Evolutionary conservation across 495 filamentous ascomycete genomes (phyloP).

Genomic region (Penicillium waksmanii): DNA sequence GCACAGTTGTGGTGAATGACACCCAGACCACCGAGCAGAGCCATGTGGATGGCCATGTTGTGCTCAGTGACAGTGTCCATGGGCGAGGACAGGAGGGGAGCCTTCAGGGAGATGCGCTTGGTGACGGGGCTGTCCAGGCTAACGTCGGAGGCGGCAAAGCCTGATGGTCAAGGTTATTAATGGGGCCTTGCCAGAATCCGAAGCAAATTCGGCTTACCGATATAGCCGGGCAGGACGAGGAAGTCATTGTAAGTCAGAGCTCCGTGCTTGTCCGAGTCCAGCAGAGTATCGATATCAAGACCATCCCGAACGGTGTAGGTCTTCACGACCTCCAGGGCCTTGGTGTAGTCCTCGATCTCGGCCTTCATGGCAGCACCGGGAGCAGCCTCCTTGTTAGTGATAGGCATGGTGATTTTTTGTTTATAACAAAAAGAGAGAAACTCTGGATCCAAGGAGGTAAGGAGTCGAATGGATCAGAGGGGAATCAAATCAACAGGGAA

Average conservation of each 20-base stretch:
- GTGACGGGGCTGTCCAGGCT: constrained; percentile 88
- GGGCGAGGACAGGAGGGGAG: constrained; percentile 91
- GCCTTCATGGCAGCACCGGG: constrained; percentile 48
- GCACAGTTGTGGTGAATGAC: constrained; percentile 99
- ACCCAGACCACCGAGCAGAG: constrained; percentile 91
- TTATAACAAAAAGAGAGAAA: constrained; percentile 29
- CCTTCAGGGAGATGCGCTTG: constrained; percentile 91
- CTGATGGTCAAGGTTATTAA: constrained; percentile 36
- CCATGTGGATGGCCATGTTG: constrained; percentile 99
- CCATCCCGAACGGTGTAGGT: constrained; percentile 78
- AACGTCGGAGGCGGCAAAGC: constrained; percentile 90
- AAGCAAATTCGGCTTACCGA: constrained; percentile 51
- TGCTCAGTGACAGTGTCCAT: constrained; percentile 99
- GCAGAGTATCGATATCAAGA: constrained; percentile 76
- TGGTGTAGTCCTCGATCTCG: constrained; percentile 58
- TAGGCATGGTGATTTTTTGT: constrained; percentile 62
- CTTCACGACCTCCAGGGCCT: constrained; percentile 76
- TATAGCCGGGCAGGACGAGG: constrained; percentile 67
- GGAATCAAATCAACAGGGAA: constrained; percentile 48
- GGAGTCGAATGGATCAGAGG: constrained; percentile 12
- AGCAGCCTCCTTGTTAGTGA: constrained; percentile 64
- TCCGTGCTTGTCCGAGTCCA: constrained; percentile 85
- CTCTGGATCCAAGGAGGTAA: constrained; percentile 18
- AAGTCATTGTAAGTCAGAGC: constrained; percentile 88
- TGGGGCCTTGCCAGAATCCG: constrained; percentile 12